Evolutionary conservation across 192 early-diverging fungal species (phyloP).

Genomic region (Pilobolus umbonatus): DNA sequence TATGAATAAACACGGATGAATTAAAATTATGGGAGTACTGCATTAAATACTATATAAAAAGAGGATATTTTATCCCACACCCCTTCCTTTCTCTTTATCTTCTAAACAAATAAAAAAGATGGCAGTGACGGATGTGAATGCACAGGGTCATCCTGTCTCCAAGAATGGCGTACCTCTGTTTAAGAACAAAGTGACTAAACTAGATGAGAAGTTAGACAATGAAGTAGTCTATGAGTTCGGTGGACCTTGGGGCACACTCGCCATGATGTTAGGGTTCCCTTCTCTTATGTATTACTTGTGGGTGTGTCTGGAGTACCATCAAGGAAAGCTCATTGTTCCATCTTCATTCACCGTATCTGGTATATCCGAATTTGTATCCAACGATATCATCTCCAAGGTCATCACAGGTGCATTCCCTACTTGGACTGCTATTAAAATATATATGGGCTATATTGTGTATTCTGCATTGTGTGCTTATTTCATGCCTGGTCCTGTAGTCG

Average conservation of each 20-base stretch:
- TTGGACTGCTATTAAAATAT: constrained; percentile 48
- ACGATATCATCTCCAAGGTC: constrained; percentile 43
- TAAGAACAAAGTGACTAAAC: constrained; percentile 25
- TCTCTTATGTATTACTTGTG: constrained; percentile 71
- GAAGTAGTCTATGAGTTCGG: constrained; percentile 70
- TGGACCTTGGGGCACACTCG: constrained; percentile 59
- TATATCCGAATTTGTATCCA: constrained; percentile 34
- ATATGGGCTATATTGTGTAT: constrained; percentile 54
- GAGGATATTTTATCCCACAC: no score
- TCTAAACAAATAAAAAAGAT: no score
- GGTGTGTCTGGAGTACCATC: constrained; percentile 64
- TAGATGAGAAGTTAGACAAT: constrained; percentile 54
- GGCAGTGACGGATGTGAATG: constrained; percentile 7
- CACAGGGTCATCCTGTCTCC: background rate
- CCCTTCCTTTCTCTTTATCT: no score
- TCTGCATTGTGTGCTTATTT: constrained; percentile 54
- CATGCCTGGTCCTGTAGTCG: constrained; percentile 63
- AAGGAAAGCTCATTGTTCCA: constrained; percentile 45
- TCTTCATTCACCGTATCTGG: constrained; percentile 38
- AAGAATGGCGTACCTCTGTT: constrained; percentile 28
- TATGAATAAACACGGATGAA: no score
- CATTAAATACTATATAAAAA: no score
- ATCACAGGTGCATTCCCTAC: constrained; percentile 52
- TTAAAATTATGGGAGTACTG: no score
- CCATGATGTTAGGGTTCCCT: constrained; percentile 74